Base-by-base conservation (phyloP, 257 asterid species). In the Fraxinus pennsylvanica region DNA sequence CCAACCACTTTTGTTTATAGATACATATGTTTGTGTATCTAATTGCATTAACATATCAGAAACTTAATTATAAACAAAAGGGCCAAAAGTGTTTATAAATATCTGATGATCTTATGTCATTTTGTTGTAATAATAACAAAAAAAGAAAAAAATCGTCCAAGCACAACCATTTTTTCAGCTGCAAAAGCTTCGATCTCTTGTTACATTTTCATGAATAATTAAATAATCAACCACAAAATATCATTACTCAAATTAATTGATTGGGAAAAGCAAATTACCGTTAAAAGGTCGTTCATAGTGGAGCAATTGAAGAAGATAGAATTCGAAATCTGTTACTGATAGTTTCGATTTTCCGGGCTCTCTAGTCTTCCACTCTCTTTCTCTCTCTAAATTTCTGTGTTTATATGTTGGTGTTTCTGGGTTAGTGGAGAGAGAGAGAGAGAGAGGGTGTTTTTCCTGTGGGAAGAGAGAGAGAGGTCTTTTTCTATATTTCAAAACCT, bases 251-350 rank as follows among this genome's bases (percentile, higher is more conserved):
- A 22, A 63, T 63, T 36, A 32, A 63, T 25, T 52, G 33, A 30
- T 32, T 22, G 3, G 25, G 54, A 68, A 68, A 69, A 71, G 69
- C 19, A 52, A 78, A 79, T 78, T 83, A 90, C 97, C 87, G 92
- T 38, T 86, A 92, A 82, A 73, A 92, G 97, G 84, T 92, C 94
- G 72, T 92, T 92, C 97, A 91, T 92, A 57, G 5, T 79, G 91
- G 79, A 52, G 69, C 72, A 71, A 68, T 29, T 73, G 76, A 77
- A 65, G 76, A 35, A 59, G 77, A 76, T 78, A 77, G 75, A 73
- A 65, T 73, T 68, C 76, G 72, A 76, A 76, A 81, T 84, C 85
- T 82, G 36, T 69, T 85, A 43, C 78, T 47, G 35, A 33, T 27
- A 45, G 75, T 76, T 68, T 45, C 30, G 33, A 35, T 39, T n/a